phyloP scores from a whole-genome alignment of 331 rosid species.

The Rosa hybrid region DNA sequence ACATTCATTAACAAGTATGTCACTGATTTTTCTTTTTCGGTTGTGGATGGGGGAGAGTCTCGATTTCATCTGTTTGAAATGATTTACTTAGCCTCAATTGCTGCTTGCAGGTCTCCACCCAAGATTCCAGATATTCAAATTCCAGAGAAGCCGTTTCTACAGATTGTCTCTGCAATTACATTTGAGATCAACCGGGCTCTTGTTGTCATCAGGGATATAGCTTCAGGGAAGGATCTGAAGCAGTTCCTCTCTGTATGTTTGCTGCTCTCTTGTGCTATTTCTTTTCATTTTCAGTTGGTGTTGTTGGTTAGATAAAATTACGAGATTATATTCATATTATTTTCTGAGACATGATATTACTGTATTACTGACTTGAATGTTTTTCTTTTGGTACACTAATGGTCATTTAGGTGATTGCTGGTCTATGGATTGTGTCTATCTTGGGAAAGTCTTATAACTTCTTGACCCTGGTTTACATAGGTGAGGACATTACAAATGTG shows the following conservation, averaged over 20 bases:
- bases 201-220: slow-evolving; percentile 62
- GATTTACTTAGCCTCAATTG: slow-evolving; percentile 22
- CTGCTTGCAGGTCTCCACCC: slow-evolving; percentile 57
- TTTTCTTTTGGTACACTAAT: not conserved
- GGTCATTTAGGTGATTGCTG: slow-evolving; percentile 66
- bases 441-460: slow-evolving; percentile 66
- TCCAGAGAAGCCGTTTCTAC: slow-evolving; percentile 69
- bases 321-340: not conserved
- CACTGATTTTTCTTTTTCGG: not conserved
- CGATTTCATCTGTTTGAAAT: not conserved
- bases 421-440: slow-evolving; percentile 78
- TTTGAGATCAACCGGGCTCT: slow-evolving; percentile 63
- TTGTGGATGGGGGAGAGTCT: not conserved
- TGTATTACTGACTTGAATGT: not conserved
- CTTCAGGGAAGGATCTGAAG: slow-evolving; percentile 89
- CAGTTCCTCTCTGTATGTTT: slow-evolving; percentile 75
- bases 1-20: slow-evolving; percentile 75
- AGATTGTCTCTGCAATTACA: slow-evolving; percentile 69
- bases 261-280: not conserved
- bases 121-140: slow-evolving; percentile 69
- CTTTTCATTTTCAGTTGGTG: not conserved
- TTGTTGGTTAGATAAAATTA: not conserved
- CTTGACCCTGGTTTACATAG: slow-evolving; percentile 83
- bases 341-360: not conserved
- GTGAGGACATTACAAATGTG: slow-evolving; percentile 37